Conservation (phyloP, 2,329 filamentous ascomycete species). For the Claviceps purpurea region DNA sequence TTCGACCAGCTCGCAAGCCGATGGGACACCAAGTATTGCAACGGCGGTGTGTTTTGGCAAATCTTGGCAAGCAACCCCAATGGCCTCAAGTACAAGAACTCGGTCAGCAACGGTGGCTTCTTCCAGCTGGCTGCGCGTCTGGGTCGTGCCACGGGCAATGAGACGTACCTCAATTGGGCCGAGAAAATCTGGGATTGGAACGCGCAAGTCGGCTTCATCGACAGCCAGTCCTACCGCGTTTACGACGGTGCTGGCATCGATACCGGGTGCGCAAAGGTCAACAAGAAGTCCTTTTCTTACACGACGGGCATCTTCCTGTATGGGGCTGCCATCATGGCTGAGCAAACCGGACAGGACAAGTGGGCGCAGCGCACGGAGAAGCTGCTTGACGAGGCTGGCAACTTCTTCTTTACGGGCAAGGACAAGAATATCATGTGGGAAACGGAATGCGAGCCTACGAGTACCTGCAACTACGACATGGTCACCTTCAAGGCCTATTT, state of each 20-base stretch:
- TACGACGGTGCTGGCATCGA: conserved; percentile 46
- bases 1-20: conserved; percentile 58
- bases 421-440: conserved; percentile 51
- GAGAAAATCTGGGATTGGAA: conserved; percentile 55
- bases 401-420: conserved; percentile 42
- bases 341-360: conserved; percentile 37
- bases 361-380: conserved; percentile 41
- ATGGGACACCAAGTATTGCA: conserved; percentile 56
- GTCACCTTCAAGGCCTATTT: conserved; percentile 57
- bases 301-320: conserved; percentile 52
- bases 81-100: conserved; percentile 74
- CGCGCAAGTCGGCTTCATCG: conserved; percentile 41
- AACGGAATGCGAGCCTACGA: conserved; percentile 46
- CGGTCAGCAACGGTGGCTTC: conserved; percentile 68
- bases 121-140: conserved; percentile 70
- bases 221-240: conserved; percentile 35
- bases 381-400: conserved; percentile 36
- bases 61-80: conserved; percentile 61
- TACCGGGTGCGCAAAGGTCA: conserved; percentile 39
- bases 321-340: conserved; percentile 50
- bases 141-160: conserved; percentile 53
- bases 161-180: conserved; percentile 55
- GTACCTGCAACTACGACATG: conserved; percentile 48
- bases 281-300: conserved; percentile 50
- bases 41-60: conserved; percentile 69